phyloP scores from a whole-genome alignment of 2,329 filamentous ascomycete genomes.

The Fusarium denticulatum region DNA sequence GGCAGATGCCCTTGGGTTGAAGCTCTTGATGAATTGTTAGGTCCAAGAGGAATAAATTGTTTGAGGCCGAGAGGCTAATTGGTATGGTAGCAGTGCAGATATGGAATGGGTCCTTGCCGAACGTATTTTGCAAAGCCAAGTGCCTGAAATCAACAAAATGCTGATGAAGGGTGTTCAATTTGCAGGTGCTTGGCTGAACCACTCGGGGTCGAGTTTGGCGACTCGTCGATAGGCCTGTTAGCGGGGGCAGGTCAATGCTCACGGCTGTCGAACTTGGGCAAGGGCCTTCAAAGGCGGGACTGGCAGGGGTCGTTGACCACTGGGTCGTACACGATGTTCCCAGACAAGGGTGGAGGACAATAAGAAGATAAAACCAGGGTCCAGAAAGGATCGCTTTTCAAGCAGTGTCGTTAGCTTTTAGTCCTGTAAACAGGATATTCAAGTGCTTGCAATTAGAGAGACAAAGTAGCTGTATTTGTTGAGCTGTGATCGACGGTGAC shows the following conservation, averaged over 20 bases:
- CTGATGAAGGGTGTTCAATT: conserved; percentile 29
- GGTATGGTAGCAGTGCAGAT: conserved; percentile 21
- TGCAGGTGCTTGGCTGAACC: conserved; percentile 32
- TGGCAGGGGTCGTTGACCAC: conserved; percentile 33
- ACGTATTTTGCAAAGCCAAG: conserved; percentile 7
- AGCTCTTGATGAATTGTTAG: conserved; percentile 4
- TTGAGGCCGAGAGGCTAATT: not conserved
- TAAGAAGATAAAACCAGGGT: conserved; percentile 32
- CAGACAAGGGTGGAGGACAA: conserved; percentile 21
- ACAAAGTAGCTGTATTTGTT: not conserved
- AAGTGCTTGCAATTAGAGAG: not conserved
- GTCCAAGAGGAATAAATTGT: not conserved
- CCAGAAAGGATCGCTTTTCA: conserved; percentile 26
- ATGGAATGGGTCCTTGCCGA: conserved; percentile 23
- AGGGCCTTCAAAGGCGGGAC: conserved; percentile 26
- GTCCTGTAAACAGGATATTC: not conserved
- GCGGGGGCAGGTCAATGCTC: conserved; percentile 42
- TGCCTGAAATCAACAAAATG: conserved; percentile 20
- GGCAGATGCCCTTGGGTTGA: conserved; percentile 20
- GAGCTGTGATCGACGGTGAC: not conserved
- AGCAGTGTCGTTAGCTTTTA: not conserved
- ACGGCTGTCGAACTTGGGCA: conserved; percentile 39
- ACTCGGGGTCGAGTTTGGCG: conserved; percentile 30
- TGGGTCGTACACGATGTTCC: conserved; percentile 24
- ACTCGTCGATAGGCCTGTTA: conserved; percentile 36